Conservation (phyloP, 2,329 filamentous ascomycete species). For the Cytospora piceicola region DNA sequence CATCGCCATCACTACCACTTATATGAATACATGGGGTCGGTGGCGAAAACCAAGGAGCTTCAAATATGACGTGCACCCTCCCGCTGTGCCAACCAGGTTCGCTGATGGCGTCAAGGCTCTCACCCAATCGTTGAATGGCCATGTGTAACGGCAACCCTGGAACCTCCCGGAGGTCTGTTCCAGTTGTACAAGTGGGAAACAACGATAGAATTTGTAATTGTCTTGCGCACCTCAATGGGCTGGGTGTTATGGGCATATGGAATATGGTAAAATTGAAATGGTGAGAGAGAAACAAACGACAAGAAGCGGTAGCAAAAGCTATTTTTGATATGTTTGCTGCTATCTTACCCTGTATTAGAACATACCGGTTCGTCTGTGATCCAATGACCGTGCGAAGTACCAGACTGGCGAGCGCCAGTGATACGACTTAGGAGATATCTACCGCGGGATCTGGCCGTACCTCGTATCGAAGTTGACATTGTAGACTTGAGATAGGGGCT, state of each 20-base stretch:
- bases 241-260: background rate
- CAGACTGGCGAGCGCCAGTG: background rate
- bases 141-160: background rate
- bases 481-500: no score
- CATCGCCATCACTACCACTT: background rate
- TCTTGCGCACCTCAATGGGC: background rate
- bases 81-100: background rate
- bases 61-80: slow-evolving; percentile 2
- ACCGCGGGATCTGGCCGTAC: background rate
- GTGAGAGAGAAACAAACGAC: background rate
- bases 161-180: no score
- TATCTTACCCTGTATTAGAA: no score
- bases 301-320: background rate
- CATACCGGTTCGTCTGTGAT: background rate
- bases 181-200: no score
- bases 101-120: background rate
- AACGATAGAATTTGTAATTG: background rate
- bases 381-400: background rate
- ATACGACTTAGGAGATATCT: background rate
- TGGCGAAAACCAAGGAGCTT: background rate
- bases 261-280: background rate
- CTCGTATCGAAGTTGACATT: no score
- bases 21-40: background rate
- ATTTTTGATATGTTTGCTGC: background rate
- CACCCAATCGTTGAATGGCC: background rate